Percentiles rank a stretch among this genome's conserved stretches.
These are phyloP conservation scores for Xylaria sp. DNA, from an alignment of 2,329 filamentous ascomycete genomes.

Conservation along the genomic window DNA sequence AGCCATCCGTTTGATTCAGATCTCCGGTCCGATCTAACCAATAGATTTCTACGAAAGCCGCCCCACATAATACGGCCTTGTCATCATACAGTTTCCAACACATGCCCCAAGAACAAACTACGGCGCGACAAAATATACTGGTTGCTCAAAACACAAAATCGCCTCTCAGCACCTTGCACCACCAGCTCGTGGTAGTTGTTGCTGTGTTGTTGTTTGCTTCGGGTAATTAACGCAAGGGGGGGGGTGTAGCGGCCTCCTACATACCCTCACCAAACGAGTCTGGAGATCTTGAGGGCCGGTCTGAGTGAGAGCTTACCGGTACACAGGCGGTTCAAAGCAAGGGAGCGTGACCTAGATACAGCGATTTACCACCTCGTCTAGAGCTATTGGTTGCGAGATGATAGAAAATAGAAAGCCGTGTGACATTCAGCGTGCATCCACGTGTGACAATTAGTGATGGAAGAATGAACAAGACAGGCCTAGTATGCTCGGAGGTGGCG, in stretches of 20 bases:
- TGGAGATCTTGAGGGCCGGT: no score
- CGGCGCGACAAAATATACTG: no score
- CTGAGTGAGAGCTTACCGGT: background rate
- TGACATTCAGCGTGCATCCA: background rate
- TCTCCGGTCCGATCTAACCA: background rate
- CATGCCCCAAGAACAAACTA: no score
- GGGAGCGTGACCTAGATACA: background rate
- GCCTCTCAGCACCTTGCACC: no score
- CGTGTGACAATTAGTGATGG: background rate
- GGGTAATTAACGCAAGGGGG: background rate
- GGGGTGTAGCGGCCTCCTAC: background rate
- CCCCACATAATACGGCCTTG: no score
- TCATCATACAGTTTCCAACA: no score
- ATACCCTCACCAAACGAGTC: background rate
- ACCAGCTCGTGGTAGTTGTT: no score
- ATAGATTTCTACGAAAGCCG: no score
- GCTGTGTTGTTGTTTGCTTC: background rate
- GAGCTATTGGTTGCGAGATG: background rate
- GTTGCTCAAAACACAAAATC: no score
- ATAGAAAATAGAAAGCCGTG: background rate
- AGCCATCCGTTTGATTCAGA: background rate
- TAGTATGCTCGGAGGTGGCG: no score
- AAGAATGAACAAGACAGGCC: background rate
- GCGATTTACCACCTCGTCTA: background rate
- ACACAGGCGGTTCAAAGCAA: conserved; percentile 11